These are phyloP conservation scores for Wickerhamiella spandovensis DNA, from an alignment of 805 yeast genomes.

Conservation along the genomic window DNA sequence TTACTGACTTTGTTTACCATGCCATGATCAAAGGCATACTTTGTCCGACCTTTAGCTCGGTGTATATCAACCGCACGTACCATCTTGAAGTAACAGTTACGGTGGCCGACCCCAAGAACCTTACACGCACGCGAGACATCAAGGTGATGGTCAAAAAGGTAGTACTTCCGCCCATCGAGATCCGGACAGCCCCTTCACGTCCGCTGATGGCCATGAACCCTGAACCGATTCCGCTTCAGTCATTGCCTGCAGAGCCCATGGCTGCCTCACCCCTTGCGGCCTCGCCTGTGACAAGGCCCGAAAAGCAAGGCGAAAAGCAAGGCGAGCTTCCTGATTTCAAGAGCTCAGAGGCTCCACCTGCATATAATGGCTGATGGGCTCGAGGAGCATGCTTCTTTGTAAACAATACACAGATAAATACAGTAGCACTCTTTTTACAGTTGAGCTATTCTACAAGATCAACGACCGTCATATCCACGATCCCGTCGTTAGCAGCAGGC, in stretches of 20 bases:
- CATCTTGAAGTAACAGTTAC: not conserved
- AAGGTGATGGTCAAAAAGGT: not conserved
- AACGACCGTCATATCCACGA: not conserved
- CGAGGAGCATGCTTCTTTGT: too few species aligned
- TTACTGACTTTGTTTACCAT: not conserved
- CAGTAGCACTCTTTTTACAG: too few species aligned
- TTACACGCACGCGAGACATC: not conserved
- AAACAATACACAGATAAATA: too few species aligned
- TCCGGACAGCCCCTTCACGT: not conserved
- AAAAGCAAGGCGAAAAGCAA: not conserved
- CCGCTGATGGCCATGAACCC: not conserved
- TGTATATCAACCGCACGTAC: not conserved
- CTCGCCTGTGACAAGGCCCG: too few species aligned
- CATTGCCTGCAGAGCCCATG: not conserved
- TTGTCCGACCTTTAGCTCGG: not conserved
- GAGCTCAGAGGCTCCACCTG: not conserved
- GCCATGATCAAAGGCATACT: not conserved
- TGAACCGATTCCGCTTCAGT: not conserved
- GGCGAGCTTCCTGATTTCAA: not conserved
- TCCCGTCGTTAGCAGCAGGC: not conserved
- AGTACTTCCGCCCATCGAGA: not conserved
- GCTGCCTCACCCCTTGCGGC: too few species aligned
- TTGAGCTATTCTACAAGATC: not conserved
- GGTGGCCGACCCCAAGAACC: not conserved
- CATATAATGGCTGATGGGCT: not conserved